Evolutionary conservation across 1,284 basidiomycete genomes (phyloP).

Genomic region (Kwoniella shivajii): DNA sequence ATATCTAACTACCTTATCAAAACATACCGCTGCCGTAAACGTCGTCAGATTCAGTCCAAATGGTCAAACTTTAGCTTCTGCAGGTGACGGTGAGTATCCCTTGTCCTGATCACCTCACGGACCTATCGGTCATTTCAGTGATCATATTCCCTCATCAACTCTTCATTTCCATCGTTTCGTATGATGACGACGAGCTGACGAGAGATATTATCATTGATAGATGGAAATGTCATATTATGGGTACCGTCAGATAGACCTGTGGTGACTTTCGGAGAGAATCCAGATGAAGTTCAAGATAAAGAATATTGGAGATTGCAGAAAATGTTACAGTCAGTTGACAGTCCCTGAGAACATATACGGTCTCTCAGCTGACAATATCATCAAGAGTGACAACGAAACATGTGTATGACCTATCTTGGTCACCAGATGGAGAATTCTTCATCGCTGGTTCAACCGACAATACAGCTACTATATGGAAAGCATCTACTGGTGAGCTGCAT

Average conservation of each 20-base stretch:
- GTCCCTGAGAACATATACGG: neutral
- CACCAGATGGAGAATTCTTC: slow-evolving; percentile 89
- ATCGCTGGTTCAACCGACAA: slow-evolving; percentile 96
- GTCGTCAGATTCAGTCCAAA: slow-evolving; percentile 95
- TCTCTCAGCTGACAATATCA: neutral
- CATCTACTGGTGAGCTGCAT: slow-evolving; percentile 45
- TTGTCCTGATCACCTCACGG: neutral
- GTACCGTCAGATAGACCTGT: slow-evolving; percentile 75
- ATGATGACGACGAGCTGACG: slow-evolving; percentile 6
- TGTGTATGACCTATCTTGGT: slow-evolving; percentile 97
- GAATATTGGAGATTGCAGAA: slow-evolving; percentile 93
- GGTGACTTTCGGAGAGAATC: slow-evolving; percentile 71
- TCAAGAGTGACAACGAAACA: slow-evolving; percentile 73
- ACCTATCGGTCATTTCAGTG: neutral
- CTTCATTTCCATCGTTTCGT: neutral
- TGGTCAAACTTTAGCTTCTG: slow-evolving; percentile 89
- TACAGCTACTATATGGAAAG: slow-evolving; percentile 63
- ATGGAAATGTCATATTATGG: slow-evolving; percentile 98
- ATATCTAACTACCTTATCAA: slow-evolving; percentile 88
- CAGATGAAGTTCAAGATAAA: slow-evolving; percentile 84
- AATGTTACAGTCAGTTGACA: slow-evolving; percentile 69
- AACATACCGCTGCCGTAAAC: slow-evolving; percentile 94
- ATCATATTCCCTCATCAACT: neutral
- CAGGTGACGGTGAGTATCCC: slow-evolving; percentile 80
- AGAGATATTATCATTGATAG: slow-evolving; percentile 55